Conservation (phyloP, 208 protist genomes). For the Trypanosoma avium region DNA sequence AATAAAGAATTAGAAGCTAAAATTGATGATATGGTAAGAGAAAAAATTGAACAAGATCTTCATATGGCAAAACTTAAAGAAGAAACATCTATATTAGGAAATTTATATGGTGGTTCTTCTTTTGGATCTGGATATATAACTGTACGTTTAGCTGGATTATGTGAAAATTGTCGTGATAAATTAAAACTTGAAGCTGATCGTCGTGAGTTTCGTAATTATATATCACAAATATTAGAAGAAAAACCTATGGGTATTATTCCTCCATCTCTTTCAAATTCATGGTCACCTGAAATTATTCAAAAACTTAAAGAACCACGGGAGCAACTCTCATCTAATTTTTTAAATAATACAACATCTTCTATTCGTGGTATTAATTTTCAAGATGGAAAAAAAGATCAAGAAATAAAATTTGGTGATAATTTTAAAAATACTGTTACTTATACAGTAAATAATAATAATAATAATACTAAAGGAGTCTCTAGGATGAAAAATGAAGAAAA, state of each 20-base stretch:
- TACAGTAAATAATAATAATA: not conserved
- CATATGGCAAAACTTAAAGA: conserved; percentile 11
- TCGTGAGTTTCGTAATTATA: not conserved
- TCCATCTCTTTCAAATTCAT: conserved; percentile 2
- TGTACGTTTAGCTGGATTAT: conserved; percentile 16
- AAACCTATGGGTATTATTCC: conserved; percentile 10
- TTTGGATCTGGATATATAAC: conserved; percentile 14
- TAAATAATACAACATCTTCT: not conserved
- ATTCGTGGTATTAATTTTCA: not conserved
- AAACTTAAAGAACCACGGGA: conserved; percentile 1
- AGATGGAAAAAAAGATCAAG: not conserved
- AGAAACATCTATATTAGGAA: not conserved
- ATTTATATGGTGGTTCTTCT: not conserved
- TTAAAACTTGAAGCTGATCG: conserved; percentile 2
- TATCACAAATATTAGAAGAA: conserved; percentile 6
- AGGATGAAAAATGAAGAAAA: not conserved
- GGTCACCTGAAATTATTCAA: not conserved
- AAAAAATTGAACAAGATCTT: conserved; percentile 12
- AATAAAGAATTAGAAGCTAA: conserved; percentile 10
- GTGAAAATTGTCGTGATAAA: conserved; percentile 12
- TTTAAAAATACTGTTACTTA: too few relatives aligned
- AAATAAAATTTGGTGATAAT: too few relatives aligned
- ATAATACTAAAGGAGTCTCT: not conserved
- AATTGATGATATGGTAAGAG: conserved; percentile 14
- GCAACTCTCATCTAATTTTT: not conserved